Conservation (phyloP, 805 yeast species). For the Priceomyces carsonii region DNA sequence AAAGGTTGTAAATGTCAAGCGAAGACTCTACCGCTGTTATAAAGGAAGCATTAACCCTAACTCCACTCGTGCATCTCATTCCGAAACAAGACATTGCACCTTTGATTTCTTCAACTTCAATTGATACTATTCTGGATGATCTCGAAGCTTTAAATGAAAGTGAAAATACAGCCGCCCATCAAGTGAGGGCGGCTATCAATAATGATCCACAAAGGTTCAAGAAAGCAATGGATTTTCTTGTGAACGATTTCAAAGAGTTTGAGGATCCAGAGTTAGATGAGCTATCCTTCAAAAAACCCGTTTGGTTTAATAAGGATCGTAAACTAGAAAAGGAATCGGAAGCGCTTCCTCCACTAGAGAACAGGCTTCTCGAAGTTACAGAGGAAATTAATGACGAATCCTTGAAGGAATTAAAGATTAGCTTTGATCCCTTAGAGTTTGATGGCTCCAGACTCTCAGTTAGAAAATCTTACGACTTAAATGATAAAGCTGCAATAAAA, state of each 20-base stretch:
- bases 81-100: constrained; percentile 27
- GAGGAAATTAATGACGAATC: constrained; percentile 10
- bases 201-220: constrained; percentile 12
- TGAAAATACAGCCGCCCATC: constrained; percentile 6
- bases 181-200: constrained; percentile 12
- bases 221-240: constrained; percentile 13
- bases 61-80: constrained; percentile 29
- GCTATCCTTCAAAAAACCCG: constrained; percentile 36
- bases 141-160: constrained; percentile 5
- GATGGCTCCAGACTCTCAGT: constrained; percentile 20
- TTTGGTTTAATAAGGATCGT: constrained; percentile 2
- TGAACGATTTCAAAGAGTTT: constrained; percentile 19
- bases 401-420: constrained; percentile 12
- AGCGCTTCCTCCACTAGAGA: constrained; percentile 15
- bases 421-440: constrained; percentile 8
- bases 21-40: constrained; percentile 16
- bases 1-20: constrained; percentile 5
- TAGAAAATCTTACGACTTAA: constrained; percentile 19
- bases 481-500: constrained; percentile 11
- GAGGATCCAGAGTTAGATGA: constrained; percentile 27
- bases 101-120: constrained; percentile 12
- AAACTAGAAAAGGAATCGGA: constrained; percentile 2
- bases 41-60: constrained; percentile 23
- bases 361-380: constrained; percentile 10
- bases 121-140: constrained; percentile 10